These are phyloP conservation scores for Trametes meyenii DNA, from an alignment of 768 basidiomycete species.

Conservation along the genomic window DNA sequence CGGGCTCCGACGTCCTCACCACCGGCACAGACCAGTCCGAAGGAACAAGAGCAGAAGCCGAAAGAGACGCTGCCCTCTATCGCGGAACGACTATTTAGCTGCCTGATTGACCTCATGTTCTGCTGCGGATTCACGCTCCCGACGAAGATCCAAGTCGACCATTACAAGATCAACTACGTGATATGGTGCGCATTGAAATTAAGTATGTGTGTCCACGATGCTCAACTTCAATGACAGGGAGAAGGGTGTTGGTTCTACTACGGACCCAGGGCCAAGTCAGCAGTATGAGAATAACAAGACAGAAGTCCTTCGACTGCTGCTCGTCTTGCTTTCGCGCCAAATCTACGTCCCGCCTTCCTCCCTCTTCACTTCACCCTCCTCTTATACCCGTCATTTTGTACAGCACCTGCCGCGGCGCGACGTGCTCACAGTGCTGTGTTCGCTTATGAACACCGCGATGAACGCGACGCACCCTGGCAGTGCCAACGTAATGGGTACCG, in stretches of 20 bases:
- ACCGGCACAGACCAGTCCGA: slow-evolving; percentile 19
- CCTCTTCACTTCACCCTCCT: slow-evolving; percentile 72
- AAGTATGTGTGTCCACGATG: background rate
- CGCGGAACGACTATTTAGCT: slow-evolving; percentile 77
- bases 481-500: slow-evolving; percentile 59
- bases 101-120: slow-evolving; percentile 85
- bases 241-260: slow-evolving; percentile 90
- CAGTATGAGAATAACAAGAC: slow-evolving; percentile 79
- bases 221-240: slow-evolving; percentile 58
- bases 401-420: slow-evolving; percentile 77
- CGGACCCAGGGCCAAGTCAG: slow-evolving; percentile 64
- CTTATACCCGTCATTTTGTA: slow-evolving; percentile 77
- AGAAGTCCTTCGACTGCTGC: slow-evolving; percentile 87
- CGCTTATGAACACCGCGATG: slow-evolving; percentile 87
- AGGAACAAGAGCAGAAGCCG: slow-evolving; percentile 28
- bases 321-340: slow-evolving; percentile 86
- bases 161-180: slow-evolving; percentile 82
- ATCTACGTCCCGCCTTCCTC: slow-evolving; percentile 79
- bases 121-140: slow-evolving; percentile 95
- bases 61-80: slow-evolving; percentile 69
- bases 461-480: slow-evolving; percentile 57
- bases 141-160: slow-evolving; percentile 70
- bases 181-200: slow-evolving; percentile 67
- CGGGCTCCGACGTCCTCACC: slow-evolving; percentile 18
- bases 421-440: slow-evolving; percentile 91